Conservation (phyloP, 148 eudicot genomes). For the Amaranthus palmeri region DNA sequence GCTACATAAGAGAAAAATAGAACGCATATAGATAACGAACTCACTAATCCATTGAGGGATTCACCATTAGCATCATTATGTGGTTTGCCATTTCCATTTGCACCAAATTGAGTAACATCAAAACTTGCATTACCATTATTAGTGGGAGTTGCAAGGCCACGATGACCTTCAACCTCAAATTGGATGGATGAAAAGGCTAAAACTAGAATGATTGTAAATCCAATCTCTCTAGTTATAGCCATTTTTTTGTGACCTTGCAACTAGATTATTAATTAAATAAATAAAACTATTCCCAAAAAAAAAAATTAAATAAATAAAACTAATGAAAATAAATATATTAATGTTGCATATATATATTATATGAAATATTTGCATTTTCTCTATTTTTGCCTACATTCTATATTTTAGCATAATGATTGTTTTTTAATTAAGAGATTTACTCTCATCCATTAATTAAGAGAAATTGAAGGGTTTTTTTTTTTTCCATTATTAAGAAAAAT, state of each 20-base stretch:
- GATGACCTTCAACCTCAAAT: not conserved
- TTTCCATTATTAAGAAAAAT: not conserved
- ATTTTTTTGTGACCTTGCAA: slow-evolving; percentile 22
- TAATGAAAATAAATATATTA: not conserved
- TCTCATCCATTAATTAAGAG: slow-evolving; percentile 5
- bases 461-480: not conserved
- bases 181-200: slow-evolving; percentile 11
- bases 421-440: not conserved
- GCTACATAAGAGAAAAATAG: too few relatives aligned
- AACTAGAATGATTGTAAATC: not conserved
- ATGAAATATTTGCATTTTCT: not conserved
- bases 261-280: not conserved
- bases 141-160: slow-evolving; percentile 14
- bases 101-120: slow-evolving; percentile 40
- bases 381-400: not conserved
- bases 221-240: slow-evolving; percentile 2
- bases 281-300: slow-evolving; percentile 6
- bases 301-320: not conserved
- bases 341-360: not conserved
- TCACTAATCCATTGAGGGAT: slow-evolving; percentile 27
- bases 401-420: not conserved
- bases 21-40: too few relatives aligned
- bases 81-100: slow-evolving; percentile 34
- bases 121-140: slow-evolving; percentile 4
- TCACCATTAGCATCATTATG: slow-evolving; percentile 17